Percentiles rank a stretch among this genome's conserved stretches.
Evolutionary conservation across 495 filamentous ascomycete genomes (phyloP).

Genomic region (Aspergillus campestris): DNA sequence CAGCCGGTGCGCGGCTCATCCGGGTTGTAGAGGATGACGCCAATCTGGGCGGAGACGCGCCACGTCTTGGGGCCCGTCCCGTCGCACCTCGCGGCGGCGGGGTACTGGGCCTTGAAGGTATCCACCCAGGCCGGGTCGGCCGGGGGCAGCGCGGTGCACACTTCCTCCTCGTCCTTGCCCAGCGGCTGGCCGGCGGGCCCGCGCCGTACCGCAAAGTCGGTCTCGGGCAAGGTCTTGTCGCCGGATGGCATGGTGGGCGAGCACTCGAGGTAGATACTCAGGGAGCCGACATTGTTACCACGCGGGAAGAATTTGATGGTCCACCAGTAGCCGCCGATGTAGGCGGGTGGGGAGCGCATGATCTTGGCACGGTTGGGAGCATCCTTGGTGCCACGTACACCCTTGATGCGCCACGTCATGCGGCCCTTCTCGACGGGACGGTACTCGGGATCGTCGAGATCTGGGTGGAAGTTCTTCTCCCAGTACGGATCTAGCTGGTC

Average conservation of each 20-base stretch:
- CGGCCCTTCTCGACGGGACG: constrained; percentile 41
- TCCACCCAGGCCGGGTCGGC: constrained; percentile 27
- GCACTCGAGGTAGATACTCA: constrained; percentile 59
- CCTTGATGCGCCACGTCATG: constrained; percentile 52
- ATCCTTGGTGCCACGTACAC: constrained; percentile 53
- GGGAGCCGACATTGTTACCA: constrained; percentile 53
- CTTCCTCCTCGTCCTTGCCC: constrained; percentile 20
- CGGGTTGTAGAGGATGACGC: constrained; percentile 58
- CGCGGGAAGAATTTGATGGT: constrained; percentile 62
- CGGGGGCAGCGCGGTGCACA: constrained; percentile 20
- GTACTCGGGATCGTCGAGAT: constrained; percentile 54
- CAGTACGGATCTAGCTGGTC: constrained; percentile 45
- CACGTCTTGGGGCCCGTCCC: constrained; percentile 20
- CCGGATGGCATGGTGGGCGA: constrained; percentile 36
- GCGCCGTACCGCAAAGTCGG: constrained; percentile 29
- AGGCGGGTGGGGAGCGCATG: constrained; percentile 51
- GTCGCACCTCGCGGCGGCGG: constrained; percentile 7
- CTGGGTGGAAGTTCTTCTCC: constrained; percentile 49
- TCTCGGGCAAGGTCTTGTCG: constrained; percentile 30
- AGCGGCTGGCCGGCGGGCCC: constrained; percentile 24
- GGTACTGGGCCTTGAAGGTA: constrained; percentile 24
- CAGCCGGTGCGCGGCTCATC: constrained; percentile 53
- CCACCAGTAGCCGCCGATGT: constrained; percentile 58
- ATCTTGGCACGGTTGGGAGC: constrained; percentile 49
- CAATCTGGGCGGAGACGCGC: constrained; percentile 53